A percentile compares a stretch with the other conserved stretches of the same genome.
Conservation (phyloP, 257 asterid species). For the Petunia axillaris region DNA sequence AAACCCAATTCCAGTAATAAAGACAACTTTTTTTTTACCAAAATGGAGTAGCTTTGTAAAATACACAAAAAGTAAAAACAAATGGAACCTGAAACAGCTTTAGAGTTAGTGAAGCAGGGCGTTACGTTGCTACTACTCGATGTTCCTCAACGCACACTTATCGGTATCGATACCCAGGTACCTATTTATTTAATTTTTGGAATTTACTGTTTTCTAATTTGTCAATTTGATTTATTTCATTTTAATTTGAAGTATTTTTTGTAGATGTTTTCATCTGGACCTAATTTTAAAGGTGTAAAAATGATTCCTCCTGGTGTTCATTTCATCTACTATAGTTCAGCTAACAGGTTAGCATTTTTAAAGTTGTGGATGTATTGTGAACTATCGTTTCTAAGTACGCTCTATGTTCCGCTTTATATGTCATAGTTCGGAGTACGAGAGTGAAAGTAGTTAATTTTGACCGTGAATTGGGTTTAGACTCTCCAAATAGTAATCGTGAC, state of each 20-base stretch:
- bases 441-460: no score
- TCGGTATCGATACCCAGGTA: slow-evolving; percentile 91
- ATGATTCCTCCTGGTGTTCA: slow-evolving; percentile 97
- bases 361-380: not conserved
- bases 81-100: slow-evolving; percentile 78
- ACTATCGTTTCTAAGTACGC: not conserved
- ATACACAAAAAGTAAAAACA: not conserved
- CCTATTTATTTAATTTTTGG: not conserved
- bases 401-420: no score
- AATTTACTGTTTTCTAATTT: not conserved
- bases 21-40: not conserved
- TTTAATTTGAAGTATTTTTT: slow-evolving; percentile 2
- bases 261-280: slow-evolving; percentile 83
- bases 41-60: not conserved
- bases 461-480: no score
- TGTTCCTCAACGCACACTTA: slow-evolving; percentile 79
- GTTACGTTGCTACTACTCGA: slow-evolving; percentile 73
- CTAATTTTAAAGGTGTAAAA: slow-evolving; percentile 85
- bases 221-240: not conserved
- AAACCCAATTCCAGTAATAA: not conserved
- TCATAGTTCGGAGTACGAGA: no score
- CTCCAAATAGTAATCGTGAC: no score
- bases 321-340: slow-evolving; percentile 71
- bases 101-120: slow-evolving; percentile 69
- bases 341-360: slow-evolving; percentile 56